These are phyloP conservation scores for Dichomitus squalens DNA, from an alignment of 1,284 basidiomycete genomes.

Conservation along the genomic window DNA sequence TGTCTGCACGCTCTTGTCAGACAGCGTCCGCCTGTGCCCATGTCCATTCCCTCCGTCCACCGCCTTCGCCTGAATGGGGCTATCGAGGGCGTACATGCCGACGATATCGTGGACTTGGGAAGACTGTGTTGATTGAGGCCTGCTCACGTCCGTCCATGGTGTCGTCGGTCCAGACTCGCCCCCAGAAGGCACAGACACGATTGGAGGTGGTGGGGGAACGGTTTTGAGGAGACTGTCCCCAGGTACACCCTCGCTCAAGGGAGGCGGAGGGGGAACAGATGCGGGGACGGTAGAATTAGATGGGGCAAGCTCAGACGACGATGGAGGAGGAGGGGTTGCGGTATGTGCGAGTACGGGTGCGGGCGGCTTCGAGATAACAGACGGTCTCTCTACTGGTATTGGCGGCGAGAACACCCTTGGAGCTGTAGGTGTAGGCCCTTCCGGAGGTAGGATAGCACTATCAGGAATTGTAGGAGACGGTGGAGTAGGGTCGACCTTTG, in stretches of 20 bases:
- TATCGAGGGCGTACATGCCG: background rate
- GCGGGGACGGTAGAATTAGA: background rate
- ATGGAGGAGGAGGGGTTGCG: background rate
- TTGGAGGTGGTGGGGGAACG: background rate
- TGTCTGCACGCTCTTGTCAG: conserved; percentile 18
- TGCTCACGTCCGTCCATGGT: conserved; percentile 8
- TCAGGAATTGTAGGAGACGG: background rate
- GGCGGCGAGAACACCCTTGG: background rate
- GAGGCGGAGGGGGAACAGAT: background rate
- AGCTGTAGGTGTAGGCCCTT: background rate
- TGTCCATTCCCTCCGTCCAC: background rate
- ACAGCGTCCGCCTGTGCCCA: conserved; percentile 7
- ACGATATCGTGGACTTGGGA: background rate
- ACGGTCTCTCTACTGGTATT: background rate
- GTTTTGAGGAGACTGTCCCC: background rate
- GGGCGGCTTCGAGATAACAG: background rate
- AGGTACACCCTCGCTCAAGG: background rate
- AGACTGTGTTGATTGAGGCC: background rate
- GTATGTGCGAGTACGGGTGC: background rate
- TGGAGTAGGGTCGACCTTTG: background rate
- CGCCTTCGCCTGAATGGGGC: background rate
- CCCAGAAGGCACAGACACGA: conserved; percentile 3
- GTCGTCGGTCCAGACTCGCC: conserved; percentile 5
- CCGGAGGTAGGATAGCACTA: background rate
- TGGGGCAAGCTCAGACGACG: background rate